Percentiles rank a stretch among this genome's conserved stretches.
These are phyloP conservation scores for Paraphoma sp. DNA, from an alignment of 2,329 filamentous ascomycete genomes.

Conservation along the genomic window DNA sequence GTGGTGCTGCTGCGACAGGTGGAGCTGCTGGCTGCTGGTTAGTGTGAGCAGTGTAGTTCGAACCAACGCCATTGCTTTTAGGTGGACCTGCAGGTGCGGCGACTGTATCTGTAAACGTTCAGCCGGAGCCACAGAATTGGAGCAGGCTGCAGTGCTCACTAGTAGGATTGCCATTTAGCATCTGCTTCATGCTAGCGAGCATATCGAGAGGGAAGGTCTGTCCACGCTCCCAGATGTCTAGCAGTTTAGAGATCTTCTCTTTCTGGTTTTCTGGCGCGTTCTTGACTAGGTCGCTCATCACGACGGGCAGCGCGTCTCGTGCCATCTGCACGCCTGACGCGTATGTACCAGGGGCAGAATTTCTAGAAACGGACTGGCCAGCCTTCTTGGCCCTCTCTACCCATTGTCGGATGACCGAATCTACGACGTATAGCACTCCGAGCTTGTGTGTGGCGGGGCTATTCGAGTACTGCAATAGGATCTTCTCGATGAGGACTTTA, in stretches of 20 bases:
- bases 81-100: constrained; percentile 38
- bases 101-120: constrained; percentile 19
- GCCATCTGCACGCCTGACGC: constrained; percentile 95
- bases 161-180: constrained; percentile 68
- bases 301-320: constrained; percentile 87
- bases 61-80: constrained; percentile 27
- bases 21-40: constrained; percentile 33
- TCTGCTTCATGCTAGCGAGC: constrained; percentile 83
- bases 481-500: constrained; percentile 91
- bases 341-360: constrained; percentile 88
- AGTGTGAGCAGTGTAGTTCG: constrained; percentile 30
- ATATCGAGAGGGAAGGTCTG: constrained; percentile 85
- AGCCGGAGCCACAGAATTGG: constrained; percentile 17
- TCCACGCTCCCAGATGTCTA: constrained; percentile 98
- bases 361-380: constrained; percentile 78
- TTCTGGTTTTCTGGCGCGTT: constrained; percentile 93
- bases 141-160: constrained; percentile 64
- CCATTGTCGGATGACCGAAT: constrained; percentile 99
- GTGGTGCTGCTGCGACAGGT: constrained; percentile 19
- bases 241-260: constrained; percentile 91
- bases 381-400: constrained; percentile 90
- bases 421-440: constrained; percentile 99
- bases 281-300: constrained; percentile 95
- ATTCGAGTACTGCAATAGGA: constrained; percentile 97
- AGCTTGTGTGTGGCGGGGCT: constrained; percentile 94